Conservation (phyloP, 768 basidiomycete species). For the Russula abietina region DNA sequence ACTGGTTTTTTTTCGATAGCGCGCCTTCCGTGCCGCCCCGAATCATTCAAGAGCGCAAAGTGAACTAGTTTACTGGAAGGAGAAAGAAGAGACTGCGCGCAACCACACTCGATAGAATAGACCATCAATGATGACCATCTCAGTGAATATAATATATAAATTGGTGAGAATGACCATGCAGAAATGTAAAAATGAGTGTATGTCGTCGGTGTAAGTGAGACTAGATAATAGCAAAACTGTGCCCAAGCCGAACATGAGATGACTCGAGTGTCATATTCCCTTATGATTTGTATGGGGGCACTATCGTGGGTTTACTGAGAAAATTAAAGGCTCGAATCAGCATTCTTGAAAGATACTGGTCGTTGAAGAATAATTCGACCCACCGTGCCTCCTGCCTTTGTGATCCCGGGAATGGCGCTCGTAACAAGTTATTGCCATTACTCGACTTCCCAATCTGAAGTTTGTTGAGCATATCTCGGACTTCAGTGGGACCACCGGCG, state of each 20-base stretch:
- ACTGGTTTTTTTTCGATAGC: constrained; percentile 35
- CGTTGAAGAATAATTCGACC: constrained; percentile 13
- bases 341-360: no score
- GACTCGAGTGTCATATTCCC: neutral
- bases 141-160: neutral
- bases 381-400: constrained; percentile 43
- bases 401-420: constrained; percentile 61
- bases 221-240: constrained; percentile 7
- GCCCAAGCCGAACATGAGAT: neutral
- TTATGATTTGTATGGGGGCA: constrained; percentile 34
- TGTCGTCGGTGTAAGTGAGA: neutral
- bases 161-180: constrained; percentile 4
- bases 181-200: neutral
- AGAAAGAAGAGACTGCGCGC: constrained; percentile 74
- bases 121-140: neutral
- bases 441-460: constrained; percentile 75
- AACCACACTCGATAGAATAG: constrained; percentile 31
- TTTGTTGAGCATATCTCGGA: constrained; percentile 73
- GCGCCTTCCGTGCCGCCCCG: constrained; percentile 53
- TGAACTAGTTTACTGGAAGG: constrained; percentile 82
- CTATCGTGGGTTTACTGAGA: constrained; percentile 22
- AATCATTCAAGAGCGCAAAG: constrained; percentile 82
- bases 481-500: constrained; percentile 57
- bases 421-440: constrained; percentile 49
- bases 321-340: neutral